phyloP scores from a whole-genome alignment of 768 basidiomycete genomes.

The Dioszegia aurantiaca region DNA sequence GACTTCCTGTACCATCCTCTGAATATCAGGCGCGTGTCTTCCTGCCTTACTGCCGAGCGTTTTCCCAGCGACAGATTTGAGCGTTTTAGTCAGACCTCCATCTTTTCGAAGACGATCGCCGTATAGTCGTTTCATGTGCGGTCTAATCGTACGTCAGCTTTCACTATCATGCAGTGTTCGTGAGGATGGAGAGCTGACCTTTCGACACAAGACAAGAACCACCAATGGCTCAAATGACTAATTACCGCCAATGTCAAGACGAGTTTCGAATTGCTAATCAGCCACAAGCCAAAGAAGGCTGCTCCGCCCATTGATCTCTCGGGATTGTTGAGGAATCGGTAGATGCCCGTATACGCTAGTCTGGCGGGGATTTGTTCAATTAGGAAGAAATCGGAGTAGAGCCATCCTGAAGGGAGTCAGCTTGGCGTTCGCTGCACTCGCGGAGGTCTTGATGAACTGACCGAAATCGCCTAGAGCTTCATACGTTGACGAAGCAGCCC shows the following conservation, averaged over 20 bases:
- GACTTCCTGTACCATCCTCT: constrained; percentile 81
- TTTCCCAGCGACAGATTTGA: constrained; percentile 82
- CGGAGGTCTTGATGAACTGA: constrained; percentile 47
- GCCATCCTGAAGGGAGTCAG: constrained; percentile 71
- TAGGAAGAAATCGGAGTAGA: constrained; percentile 96
- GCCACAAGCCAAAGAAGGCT: constrained; percentile 85
- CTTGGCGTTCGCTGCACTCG: not conserved
- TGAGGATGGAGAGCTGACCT: constrained; percentile 60
- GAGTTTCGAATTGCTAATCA: constrained; percentile 90
- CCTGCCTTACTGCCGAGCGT: constrained; percentile 70
- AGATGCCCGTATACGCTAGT: constrained; percentile 94
- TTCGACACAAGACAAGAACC: constrained; percentile 90
- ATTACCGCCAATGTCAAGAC: constrained; percentile 79
- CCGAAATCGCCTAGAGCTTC: constrained; percentile 93
- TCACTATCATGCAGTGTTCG: not conserved
- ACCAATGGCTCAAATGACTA: constrained; percentile 85
- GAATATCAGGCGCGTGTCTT: constrained; percentile 77
- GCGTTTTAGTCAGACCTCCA: constrained; percentile 96
- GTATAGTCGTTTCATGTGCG: constrained; percentile 97
- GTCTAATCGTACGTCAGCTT: constrained; percentile 58
- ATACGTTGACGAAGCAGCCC: constrained; percentile 85
- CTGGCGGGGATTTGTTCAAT: constrained; percentile 80
- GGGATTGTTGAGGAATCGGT: constrained; percentile 93
- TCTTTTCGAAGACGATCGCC: constrained; percentile 90
- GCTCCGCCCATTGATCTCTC: constrained; percentile 89